These are phyloP conservation scores for Phytophthora niederhauseri DNA, from an alignment of 352 stramenopile species.

Conservation along the genomic window DNA sequence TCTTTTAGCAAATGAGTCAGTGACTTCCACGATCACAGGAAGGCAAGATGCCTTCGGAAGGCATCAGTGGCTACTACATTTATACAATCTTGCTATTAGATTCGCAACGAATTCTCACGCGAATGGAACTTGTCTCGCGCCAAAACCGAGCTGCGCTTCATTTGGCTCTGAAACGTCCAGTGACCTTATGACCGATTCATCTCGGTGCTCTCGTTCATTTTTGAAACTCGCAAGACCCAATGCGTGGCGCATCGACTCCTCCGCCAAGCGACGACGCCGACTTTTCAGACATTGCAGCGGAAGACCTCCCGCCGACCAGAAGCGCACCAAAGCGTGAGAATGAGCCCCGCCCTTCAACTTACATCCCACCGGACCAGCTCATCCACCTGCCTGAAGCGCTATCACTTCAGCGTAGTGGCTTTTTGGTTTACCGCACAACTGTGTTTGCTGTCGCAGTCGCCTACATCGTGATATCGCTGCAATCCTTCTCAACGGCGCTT, in stretches of 20 bases:
- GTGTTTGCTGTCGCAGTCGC: slow-evolving; percentile 24
- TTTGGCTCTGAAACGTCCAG: neutral
- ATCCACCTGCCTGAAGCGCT: slow-evolving; percentile 10
- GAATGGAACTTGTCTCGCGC: neutral
- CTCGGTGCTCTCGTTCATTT: neutral
- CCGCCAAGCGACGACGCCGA: neutral
- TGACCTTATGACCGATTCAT: slow-evolving; percentile 5
- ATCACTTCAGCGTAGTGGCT: slow-evolving; percentile 15
- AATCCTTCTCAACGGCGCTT: slow-evolving; percentile 21
- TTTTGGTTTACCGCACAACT: slow-evolving; percentile 24
- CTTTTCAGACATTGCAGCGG: slow-evolving; percentile 11
- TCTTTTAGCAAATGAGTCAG: too few relatives aligned
- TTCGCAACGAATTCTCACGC: slow-evolving; percentile 4
- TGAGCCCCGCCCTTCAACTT: slow-evolving; percentile 3
- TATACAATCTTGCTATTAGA: neutral
- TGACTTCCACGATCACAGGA: too few relatives aligned
- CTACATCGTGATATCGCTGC: slow-evolving; percentile 30
- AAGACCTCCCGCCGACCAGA: neutral
- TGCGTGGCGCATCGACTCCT: neutral
- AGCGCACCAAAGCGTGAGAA: neutral
- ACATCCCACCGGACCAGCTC: slow-evolving; percentile 2
- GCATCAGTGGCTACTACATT: neutral
- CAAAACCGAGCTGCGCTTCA: neutral
- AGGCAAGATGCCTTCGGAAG: too few relatives aligned
- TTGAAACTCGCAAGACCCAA: slow-evolving; percentile 8